These are phyloP conservation scores for Metschnikowia lochheadii DNA, from an alignment of 805 yeast species.

Conservation along the genomic window DNA sequence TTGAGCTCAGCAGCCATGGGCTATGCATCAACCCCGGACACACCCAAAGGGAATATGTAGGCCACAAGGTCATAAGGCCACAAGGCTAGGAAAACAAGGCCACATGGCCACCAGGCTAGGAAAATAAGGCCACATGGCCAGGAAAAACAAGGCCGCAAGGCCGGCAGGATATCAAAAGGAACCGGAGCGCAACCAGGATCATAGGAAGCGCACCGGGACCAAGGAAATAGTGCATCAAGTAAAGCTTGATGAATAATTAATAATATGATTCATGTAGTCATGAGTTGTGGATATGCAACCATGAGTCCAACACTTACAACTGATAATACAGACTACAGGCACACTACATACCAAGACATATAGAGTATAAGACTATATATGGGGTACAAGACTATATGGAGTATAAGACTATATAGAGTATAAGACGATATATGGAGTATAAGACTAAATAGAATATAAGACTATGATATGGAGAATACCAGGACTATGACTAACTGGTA, in stretches of 20 bases:
- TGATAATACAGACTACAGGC: too few species aligned
- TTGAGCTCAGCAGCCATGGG: constrained; percentile 46
- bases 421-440: too few species aligned
- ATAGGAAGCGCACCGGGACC: neutral
- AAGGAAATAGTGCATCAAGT: neutral
- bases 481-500: too few species aligned
- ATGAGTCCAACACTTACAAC: too few species aligned
- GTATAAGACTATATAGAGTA: too few species aligned
- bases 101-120: neutral
- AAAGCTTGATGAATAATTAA: neutral
- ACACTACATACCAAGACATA: too few species aligned
- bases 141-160: neutral
- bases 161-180: neutral
- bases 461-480: too few species aligned
- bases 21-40: constrained; percentile 41
- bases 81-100: neutral
- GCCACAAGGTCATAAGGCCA: neutral
- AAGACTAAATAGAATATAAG: too few species aligned
- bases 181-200: neutral
- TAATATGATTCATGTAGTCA: neutral
- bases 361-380: too few species aligned
- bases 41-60: constrained; percentile 22
- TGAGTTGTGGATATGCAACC: too few species aligned
- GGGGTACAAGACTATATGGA: too few species aligned
- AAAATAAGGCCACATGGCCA: too few species aligned